Conservation (phyloP, 192 early-diverging fungal species). For the Podila horticola region DNA sequence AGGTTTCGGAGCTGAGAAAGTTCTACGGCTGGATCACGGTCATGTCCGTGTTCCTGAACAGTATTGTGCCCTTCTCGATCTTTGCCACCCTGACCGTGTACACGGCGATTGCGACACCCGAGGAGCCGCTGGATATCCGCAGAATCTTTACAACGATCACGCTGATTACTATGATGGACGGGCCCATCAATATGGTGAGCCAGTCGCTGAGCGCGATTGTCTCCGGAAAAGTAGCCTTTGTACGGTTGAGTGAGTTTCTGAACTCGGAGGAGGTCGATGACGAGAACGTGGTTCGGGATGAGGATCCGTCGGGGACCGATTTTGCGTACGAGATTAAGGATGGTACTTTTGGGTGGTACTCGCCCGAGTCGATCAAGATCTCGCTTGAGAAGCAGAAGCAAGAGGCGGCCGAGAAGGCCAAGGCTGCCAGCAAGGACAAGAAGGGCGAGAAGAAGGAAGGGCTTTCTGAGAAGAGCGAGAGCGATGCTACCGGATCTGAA, state of each 20-base stretch:
- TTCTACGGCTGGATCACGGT: constrained; percentile 22
- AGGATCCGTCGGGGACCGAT: constrained; percentile 1
- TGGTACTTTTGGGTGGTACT: constrained; percentile 48
- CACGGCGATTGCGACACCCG: constrained; percentile 11
- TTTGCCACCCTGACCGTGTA: constrained; percentile 53
- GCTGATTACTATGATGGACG: constrained; percentile 81
- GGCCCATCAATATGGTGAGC: constrained; percentile 73
- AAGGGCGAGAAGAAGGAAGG: neutral
- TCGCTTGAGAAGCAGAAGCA: constrained; percentile 19
- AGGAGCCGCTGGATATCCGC: constrained; percentile 59
- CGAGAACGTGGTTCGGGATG: constrained; percentile 60
- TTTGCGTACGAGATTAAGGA: constrained; percentile 26
- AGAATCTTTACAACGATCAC: constrained; percentile 79
- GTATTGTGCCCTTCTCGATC: constrained; percentile 49
- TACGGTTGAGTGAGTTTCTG: constrained; percentile 74
- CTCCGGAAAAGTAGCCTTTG: constrained; percentile 74
- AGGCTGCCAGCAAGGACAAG: constrained; percentile 5
- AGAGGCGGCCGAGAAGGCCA: constrained; percentile 17
- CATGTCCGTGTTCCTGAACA: constrained; percentile 14
- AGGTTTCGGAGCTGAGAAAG: constrained; percentile 34
- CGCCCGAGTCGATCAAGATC: constrained; percentile 29
- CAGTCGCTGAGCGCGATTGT: constrained; percentile 68
- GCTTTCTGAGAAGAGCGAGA: neutral
- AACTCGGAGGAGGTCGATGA: constrained; percentile 77
- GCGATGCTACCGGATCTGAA: neutral